These are phyloP conservation scores for Candolleomyces eurysporus DNA, from an alignment of 768 basidiomycete genomes.

Conservation along the genomic window DNA sequence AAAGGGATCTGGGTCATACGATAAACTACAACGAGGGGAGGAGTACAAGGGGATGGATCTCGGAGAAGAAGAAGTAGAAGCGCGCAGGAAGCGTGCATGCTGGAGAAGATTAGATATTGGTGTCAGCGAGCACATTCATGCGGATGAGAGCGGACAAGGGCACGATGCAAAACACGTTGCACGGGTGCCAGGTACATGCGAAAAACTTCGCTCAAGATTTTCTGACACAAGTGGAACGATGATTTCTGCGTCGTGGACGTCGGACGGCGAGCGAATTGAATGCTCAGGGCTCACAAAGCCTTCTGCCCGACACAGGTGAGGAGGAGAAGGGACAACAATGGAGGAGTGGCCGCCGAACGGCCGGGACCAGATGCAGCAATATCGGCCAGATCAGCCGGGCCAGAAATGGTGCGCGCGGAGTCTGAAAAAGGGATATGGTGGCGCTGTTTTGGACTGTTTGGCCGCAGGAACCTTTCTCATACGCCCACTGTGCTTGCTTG, in stretches of 20 bases:
- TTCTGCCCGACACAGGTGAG: no score
- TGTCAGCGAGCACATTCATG: not conserved
- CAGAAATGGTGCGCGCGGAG: not conserved
- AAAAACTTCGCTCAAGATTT: not conserved
- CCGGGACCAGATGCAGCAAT: no score
- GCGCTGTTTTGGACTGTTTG: constrained; percentile 9
- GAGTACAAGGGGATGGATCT: not conserved
- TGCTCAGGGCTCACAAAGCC: no score
- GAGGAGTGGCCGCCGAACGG: no score
- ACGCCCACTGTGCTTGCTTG: constrained; percentile 4
- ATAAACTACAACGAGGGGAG: no score
- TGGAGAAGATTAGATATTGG: constrained; percentile 3
- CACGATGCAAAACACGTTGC: constrained; percentile 45
- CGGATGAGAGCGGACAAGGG: constrained; percentile 12
- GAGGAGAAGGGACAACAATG: no score
- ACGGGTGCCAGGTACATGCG: constrained; percentile 2
- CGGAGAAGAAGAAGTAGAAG: not conserved
- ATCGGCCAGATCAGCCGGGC: not conserved
- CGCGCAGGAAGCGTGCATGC: not conserved
- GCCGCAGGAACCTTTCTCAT: constrained; percentile 1
- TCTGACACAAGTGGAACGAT: not conserved
- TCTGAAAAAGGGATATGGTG: constrained; percentile 2
- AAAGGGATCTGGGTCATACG: not conserved
- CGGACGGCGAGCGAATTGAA: no score
- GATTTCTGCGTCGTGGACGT: no score